Base-by-base conservation (phyloP, 2,329 filamentous ascomycete genomes). In the Diplodia seriata region DNA sequence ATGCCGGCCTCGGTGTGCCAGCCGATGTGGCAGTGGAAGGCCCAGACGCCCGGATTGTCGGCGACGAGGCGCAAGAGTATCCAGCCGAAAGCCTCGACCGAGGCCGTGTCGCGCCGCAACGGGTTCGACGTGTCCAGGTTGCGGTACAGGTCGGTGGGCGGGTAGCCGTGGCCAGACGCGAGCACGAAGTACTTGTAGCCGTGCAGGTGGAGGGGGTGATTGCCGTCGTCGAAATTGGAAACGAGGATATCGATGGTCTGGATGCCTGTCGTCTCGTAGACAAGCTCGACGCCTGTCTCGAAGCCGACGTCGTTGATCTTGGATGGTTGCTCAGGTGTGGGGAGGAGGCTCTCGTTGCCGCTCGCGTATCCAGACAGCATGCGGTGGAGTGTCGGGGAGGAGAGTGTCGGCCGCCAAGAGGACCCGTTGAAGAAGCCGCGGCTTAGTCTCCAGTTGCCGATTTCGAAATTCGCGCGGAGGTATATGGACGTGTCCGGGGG, bases 21-120 rank as follows among this genome's bases (percentile, higher is more conserved):
- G 74, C 92, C 90, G 65, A 94, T 90, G 76, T 94, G 91, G 78
- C 91, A 94, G 78, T 93, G 91, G 80, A 93, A 83, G 15, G 83
- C 73, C 82, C 82, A 81, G 69, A 77, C 73, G 71, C 89, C 89
- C 12, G 90, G 87, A 71, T 91, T 91, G 73, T 91, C 84, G 1
- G 89, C 87, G 68, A 78, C 71, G 70, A 84, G 84, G 0, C 82
- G 74, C 12, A 94, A 74, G 12, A 93, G 86, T 29, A 90, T 85
- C 76, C 91, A 88, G 0, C 91, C 90, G 38, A 86, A 83, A 0
- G 89, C 89, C 23, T 84, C 85, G 0, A 93, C 78, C 1, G 90
- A 85, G 0, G 91, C 77, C 0, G 89, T 91, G 70, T 94, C 91
- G 8, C 91, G 82, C 7, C 90, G 82, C 81, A 91, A 86, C 0